Evolutionary conservation across 1,284 basidiomycete genomes (phyloP), one percentile per base, ranked within the genome.

Genomic region (Boletus holoroseus): DNA sequence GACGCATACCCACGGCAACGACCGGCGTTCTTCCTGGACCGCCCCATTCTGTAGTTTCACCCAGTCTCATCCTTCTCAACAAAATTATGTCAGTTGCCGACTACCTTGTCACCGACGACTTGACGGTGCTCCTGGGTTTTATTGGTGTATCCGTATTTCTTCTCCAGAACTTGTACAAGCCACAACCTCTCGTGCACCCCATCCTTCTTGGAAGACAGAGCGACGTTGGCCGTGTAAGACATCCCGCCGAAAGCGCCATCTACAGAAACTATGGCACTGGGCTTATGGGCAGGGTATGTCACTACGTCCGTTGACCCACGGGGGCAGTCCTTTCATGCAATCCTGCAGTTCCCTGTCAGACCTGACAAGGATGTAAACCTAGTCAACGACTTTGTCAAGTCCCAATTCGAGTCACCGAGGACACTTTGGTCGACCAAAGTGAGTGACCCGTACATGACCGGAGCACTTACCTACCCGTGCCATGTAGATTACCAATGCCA

Each of bases 221-320:
- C 58, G 88, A 91, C 69, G 83, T 82, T 26, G 82, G 81, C n/a
- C 78, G 85, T 38, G 87, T 89, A 7, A 73, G 88, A 45, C 82
- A 88, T 57, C 76, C 83, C 7, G 73, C 76, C 26, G 86, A 91
- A 67, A 89, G 86, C 60, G 83, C 88, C 2, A 73, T 88, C 7
- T 89, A 89, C 66, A 80, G 88, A 61, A 90, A 90, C 71, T 91
- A 91, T 74, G 77, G 82, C 9, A 89, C 86, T 22, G 87, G 87
- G 5, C 73, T 87, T 51, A 77, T 86, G 76, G 85, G 83, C 51
- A 77, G 85, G 69, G 88, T 86, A 66, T 62, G 79, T 73, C 27
- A 13, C 26, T 24, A 16, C 40, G 34, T 47, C 6, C 5, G 15
- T 45, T 34, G 7, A 15, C 22, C 20, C 12, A 16, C 28, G 4